Evolutionary conservation across 192 early-diverging fungal genomes (phyloP), one percentile per base, ranked within the genome.

Genomic region (Ramicandelaber brevisporus): DNA sequence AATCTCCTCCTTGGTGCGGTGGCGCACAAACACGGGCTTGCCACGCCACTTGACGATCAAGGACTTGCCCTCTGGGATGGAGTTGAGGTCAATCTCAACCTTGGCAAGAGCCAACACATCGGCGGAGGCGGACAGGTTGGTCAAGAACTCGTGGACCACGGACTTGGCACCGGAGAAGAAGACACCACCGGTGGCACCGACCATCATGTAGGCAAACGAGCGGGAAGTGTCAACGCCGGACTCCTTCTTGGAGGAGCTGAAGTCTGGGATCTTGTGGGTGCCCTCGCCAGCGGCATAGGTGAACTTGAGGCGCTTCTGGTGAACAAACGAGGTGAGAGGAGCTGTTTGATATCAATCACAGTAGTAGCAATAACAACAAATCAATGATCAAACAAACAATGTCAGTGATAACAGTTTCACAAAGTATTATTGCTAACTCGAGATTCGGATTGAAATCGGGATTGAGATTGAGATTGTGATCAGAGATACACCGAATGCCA

Each of bases 41-140:
- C 90, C 90, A 43, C 87, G 74, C 90, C 90, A 97, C 72, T 96
- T 96, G 58, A 96, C 58, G 20, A 81, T 78, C 23, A 92, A 76
- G 33, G 90, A 92, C 65, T 83, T 92, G 40, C 90, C 90, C 40
- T 88, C 77, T 4, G 90, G 90, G 46, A 97, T 85, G 28, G 76
- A 56, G 37, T 57, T 58, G 49, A 90, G 57, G 30, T 88, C 79
- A 7, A 97, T 76, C 59, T 97, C 90, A 17, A 85, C 81, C 70
- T 88, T 97, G 53, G 87, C 85, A 62, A 97, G 54, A 20, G 90
- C 90, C 46, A 97, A 61, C 16, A 92, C 85, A 68, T 97, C 90
- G 20, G 86, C 85, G n/a, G 90, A 90, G 14, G 90, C 86, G 30
- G 78, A 62, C 67, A 97, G 59, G 60, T 75, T 79, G 37, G 68